Base-by-base conservation (phyloP, 1,284 basidiomycete genomes). In the Caloboletus firmus region DNA sequence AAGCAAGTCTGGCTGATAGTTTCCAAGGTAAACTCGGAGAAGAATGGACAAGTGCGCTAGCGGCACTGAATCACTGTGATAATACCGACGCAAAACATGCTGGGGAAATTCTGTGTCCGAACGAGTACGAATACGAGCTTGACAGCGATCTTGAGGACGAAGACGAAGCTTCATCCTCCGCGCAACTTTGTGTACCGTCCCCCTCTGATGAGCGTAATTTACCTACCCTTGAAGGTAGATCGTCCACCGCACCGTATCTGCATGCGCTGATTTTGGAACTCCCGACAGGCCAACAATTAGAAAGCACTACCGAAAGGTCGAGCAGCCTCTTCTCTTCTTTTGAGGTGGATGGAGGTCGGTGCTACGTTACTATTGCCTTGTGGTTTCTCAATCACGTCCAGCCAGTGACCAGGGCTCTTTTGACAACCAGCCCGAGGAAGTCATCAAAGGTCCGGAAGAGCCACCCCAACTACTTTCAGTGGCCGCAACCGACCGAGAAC, bases 121-220 rank as follows among this genome's bases (percentile, higher is more conserved):
- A 51, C 1, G 55, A 42, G 37, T 52, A 62, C 5, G 56, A 65
- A 4, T 61, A 68, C 22, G 65, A 69, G 6, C 59, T 59, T 39
- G 67, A 65, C 39, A 67, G 67, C 9, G 63, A 65, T 47, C 62
- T 45, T 7, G 66, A 65, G 13, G 65, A 68, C 15, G 65, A 65
- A 11, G 61, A 56, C 5, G 52, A 54, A 41, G 28, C 5, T 3
- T 10, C 39, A 12, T 30, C 37, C 1, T 5, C 22, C 26, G 13
- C 40, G 10, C 49, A 40, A 22, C 36, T 24, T 6, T 20, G 26
- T n/a, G 18, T 39, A 32, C 26, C 37, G 12, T 37, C 41, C 31
- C 34, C 15, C 20, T 24, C 24, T 17, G 1, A 18, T 37, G 30
- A 41, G 31, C 7, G 4, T 36, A 24, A 40, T 31, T 2, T 9